These are phyloP conservation scores for Nothopassalora personata DNA, from an alignment of 2,329 filamentous ascomycete species.

Conservation along the genomic window DNA sequence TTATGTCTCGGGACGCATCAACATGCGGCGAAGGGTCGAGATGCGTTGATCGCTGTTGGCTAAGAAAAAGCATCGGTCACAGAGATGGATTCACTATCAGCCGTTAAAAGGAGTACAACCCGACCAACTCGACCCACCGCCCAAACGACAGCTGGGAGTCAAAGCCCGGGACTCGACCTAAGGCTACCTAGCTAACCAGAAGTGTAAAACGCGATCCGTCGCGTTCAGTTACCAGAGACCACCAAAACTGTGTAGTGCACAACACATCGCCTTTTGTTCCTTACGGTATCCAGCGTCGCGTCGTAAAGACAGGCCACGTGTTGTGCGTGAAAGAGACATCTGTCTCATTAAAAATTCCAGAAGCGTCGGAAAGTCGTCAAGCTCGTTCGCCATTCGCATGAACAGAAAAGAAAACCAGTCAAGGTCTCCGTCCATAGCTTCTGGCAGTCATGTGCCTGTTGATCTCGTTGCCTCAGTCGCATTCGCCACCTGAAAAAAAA, in stretches of 20 bases:
- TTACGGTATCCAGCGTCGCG: neutral
- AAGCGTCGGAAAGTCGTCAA: neutral
- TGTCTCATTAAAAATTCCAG: neutral
- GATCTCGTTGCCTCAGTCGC: neutral
- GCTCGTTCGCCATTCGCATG: neutral
- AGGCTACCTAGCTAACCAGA: constrained; percentile 12
- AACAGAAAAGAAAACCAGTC: constrained; percentile 2
- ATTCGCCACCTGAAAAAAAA: neutral
- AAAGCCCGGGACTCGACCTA: constrained; percentile 20
- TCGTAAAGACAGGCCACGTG: constrained; percentile 2
- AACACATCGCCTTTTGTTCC: neutral
- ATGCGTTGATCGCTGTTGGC: too few relatives aligned
- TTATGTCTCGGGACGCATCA: too few relatives aligned
- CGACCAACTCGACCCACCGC: constrained; percentile 12
- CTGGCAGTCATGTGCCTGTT: neutral
- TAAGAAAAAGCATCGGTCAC: neutral
- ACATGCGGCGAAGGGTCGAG: too few relatives aligned
- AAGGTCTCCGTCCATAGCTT: constrained; percentile 2
- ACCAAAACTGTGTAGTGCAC: constrained; percentile 2
- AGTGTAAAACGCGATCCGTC: neutral
- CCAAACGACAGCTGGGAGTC: constrained; percentile 10
- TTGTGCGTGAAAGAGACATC: neutral
- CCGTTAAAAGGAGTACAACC: constrained; percentile 18
- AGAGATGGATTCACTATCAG: neutral
- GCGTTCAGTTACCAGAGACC: constrained; percentile 2